These are phyloP conservation scores for Viola odorata DNA, from an alignment of 345 rosid genomes.

Conservation along the genomic window DNA sequence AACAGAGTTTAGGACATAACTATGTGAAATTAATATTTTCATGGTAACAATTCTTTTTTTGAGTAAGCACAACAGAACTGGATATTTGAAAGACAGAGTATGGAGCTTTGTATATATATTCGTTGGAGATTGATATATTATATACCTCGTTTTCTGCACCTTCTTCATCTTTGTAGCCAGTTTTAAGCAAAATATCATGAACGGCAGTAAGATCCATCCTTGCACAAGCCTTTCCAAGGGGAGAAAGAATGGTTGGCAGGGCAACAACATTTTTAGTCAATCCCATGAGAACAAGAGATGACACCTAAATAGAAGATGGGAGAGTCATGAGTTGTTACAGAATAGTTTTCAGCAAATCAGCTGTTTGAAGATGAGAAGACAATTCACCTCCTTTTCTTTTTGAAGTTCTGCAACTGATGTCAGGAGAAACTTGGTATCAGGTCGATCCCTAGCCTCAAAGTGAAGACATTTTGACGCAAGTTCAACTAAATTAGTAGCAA, in stretches of 20 bases:
- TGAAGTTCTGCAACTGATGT: neutral
- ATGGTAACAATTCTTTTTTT: no score
- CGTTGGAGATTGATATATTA: neutral
- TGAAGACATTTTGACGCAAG: slow-evolving; percentile 6
- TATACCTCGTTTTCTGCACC: slow-evolving; percentile 2
- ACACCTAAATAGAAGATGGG: neutral
- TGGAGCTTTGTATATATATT: no score
- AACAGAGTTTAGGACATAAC: no score
- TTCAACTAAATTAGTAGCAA: slow-evolving; percentile 3
- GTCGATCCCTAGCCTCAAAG: slow-evolving; percentile 8
- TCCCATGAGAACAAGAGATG: slow-evolving; percentile 4
- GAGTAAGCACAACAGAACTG: neutral
- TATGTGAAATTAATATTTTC: no score
- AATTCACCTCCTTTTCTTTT: slow-evolving; percentile 1
- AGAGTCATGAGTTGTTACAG: no score
- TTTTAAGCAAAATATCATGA: slow-evolving; percentile 5
- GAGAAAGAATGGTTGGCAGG: slow-evolving; percentile 1
- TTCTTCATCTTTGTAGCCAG: slow-evolving; percentile 6
- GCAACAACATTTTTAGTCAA: neutral
- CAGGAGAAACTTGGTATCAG: slow-evolving; percentile 5
- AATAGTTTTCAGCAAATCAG: no score
- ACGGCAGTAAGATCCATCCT: slow-evolving; percentile 6
- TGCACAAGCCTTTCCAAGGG: slow-evolving; percentile 5
- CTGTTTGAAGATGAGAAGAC: neutral
- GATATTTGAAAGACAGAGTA: neutral